Base-by-base conservation (phyloP, 345 rosid genomes). In the Odontarrhena argentea region DNA sequence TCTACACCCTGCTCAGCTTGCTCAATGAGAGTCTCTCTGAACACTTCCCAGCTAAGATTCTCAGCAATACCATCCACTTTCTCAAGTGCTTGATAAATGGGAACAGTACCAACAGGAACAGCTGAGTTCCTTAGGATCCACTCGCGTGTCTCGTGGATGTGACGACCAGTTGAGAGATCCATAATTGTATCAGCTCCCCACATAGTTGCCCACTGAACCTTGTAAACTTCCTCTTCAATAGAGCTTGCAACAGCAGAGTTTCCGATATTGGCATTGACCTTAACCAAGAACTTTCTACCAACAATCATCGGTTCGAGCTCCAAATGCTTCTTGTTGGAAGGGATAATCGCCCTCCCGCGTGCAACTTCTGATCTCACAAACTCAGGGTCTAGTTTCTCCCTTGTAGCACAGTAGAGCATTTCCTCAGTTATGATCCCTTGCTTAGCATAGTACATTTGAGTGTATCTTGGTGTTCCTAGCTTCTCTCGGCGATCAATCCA, bases 151-250 rank as follows among this genome's bases (percentile, higher is more conserved):
- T 91, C 99, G 24, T 95, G 99, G 60, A 95, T 95, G 79, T 95
- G 97, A 66, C 93, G 93, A 13, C 97, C 99, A 7, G 96, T 95
- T 5, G 99, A 95, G 55, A 95, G 92, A 73, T 95, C 99, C 99
- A 95, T 95, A 67, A 95, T 89, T 15, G 97, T 95, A 69, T 91
- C 97, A 9, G 94, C 97, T 78, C 99, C 96, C 96, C 99, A 91
- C 96, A 88, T 89, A 12, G 96, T 95, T 32, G 99, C 99, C 99
- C 99, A 95, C n/a, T 87, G 98, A 73, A 91, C 96, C 81, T 95
- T 95, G 51, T 91, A 91, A 42, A 95, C 98, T 80, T 95, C 99
- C 60, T 95, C 99, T 82, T 95, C 96, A 2, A 95, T 91, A 32
- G 98, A 91, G 74, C 99, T 91, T 3, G 87, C 99, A 60, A 91